Conservation (phyloP, 164 flowering plant genomes). For the Piper longum region DNA sequence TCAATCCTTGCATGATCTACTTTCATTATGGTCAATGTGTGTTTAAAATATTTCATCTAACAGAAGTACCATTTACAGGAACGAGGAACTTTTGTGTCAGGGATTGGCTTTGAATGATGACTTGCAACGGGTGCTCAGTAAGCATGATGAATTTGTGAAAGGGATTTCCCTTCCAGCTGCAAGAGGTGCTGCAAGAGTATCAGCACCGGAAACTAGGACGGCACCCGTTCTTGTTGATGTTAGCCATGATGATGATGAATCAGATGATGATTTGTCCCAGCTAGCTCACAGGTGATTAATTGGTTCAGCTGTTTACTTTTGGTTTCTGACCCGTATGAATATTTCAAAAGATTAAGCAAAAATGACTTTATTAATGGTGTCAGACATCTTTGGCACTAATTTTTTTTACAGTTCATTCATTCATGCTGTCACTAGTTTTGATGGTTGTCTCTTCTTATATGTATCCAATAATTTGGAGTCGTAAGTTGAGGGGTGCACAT, state of each 20-base stretch:
- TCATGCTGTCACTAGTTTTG: too few relatives aligned
- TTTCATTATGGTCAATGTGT: background rate
- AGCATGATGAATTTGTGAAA: conserved; percentile 60
- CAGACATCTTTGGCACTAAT: too few relatives aligned
- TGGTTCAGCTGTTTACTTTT: background rate
- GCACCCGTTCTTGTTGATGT: conserved; percentile 50
- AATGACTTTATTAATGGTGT: too few relatives aligned
- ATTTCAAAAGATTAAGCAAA: too few relatives aligned
- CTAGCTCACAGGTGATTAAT: conserved; percentile 55
- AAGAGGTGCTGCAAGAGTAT: background rate
- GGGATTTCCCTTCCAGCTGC: conserved; percentile 24
- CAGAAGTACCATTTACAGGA: conserved; percentile 30
- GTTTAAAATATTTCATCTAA: background rate
- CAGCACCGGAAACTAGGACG: conserved; percentile 18
- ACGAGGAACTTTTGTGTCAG: conserved; percentile 72
- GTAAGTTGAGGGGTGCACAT: too few relatives aligned
- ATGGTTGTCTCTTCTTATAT: too few relatives aligned
- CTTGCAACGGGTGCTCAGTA: conserved; percentile 65
- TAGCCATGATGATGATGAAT: conserved; percentile 77
- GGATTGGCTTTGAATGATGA: conserved; percentile 83
- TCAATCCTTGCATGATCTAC: background rate
- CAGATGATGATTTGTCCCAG: conserved; percentile 87
- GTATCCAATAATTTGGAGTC: too few relatives aligned
- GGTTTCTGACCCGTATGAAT: background rate
- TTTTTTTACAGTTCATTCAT: too few relatives aligned